These are phyloP conservation scores for Pontederia crassipes DNA, from an alignment of 176 grass and related monocot genomes.

Conservation along the genomic window DNA sequence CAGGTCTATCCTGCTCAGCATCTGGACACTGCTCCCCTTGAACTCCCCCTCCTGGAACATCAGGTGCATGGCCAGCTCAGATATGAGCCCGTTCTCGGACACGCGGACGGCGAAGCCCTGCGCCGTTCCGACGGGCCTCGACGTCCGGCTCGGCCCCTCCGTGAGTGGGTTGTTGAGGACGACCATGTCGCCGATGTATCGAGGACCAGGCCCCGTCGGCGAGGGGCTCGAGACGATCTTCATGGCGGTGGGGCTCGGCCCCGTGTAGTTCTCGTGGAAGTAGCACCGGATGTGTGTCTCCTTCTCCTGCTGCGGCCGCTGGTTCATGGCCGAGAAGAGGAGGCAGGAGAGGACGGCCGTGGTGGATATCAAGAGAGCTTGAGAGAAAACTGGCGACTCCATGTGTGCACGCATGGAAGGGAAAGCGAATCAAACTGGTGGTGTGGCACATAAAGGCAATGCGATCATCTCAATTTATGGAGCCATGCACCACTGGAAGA, in stretches of 20 bases:
- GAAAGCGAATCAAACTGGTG: no score
- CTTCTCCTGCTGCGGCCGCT: neutral
- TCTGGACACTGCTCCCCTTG: neutral
- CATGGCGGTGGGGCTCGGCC: neutral
- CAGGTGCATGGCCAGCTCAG: neutral
- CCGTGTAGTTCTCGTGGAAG: neutral
- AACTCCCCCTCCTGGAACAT: neutral
- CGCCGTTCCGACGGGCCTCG: neutral
- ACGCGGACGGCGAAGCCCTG: neutral
- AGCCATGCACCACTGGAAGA: no score
- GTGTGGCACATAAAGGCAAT: no score
- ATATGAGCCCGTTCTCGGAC: neutral
- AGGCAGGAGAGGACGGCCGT: no score
- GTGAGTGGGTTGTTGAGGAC: neutral
- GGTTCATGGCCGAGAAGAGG: no score
- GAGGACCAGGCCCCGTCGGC: neutral
- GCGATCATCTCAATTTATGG: no score
- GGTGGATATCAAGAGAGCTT: no score
- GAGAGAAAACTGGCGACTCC: no score
- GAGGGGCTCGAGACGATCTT: neutral
- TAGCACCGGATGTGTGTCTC: neutral
- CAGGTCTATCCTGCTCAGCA: neutral
- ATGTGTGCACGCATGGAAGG: no score
- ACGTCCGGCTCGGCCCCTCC: neutral
- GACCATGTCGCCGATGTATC: neutral